phyloP scores from a whole-genome alignment of 2,329 filamentous ascomycete genomes.

The Oidium heveae region DNA sequence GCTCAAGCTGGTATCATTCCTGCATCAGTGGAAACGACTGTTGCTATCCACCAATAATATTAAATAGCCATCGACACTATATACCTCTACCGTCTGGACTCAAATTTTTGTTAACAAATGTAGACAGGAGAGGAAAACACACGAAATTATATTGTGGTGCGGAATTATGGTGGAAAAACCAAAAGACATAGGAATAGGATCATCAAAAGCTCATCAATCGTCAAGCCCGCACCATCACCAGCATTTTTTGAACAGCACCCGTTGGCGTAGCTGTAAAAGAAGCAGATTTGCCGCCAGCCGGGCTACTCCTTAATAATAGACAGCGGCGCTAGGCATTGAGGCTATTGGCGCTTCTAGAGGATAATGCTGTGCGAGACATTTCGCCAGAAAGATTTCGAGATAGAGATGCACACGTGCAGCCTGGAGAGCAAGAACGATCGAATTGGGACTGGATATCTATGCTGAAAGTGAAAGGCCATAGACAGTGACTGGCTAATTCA shows the following conservation, averaged over 20 bases:
- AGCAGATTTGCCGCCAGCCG: not conserved
- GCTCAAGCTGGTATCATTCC: too few species aligned
- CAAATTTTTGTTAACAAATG: too few species aligned
- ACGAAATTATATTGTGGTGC: too few species aligned
- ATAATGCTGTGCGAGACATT: not conserved
- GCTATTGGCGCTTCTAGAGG: not conserved
- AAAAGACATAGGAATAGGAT: not conserved
- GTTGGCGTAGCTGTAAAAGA: not conserved
- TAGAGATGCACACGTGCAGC: not conserved
- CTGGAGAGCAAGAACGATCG: not conserved
- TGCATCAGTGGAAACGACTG: too few species aligned
- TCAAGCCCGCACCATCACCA: not conserved
- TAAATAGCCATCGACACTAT: too few species aligned
- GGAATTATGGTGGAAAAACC: not conserved
- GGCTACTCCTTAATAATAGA: not conserved
- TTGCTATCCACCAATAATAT: too few species aligned
- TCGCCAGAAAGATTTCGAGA: not conserved
- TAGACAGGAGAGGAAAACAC: too few species aligned
- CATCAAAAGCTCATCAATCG: not conserved
- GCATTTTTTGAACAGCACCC: not conserved
- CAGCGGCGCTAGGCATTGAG: not conserved
- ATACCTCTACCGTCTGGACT: too few species aligned
- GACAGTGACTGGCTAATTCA: not conserved
- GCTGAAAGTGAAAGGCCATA: not conserved
- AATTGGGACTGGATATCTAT: not conserved